Evolutionary conservation across 345 rosid genomes (phyloP).

Genomic region (Rhizophora mangle): DNA sequence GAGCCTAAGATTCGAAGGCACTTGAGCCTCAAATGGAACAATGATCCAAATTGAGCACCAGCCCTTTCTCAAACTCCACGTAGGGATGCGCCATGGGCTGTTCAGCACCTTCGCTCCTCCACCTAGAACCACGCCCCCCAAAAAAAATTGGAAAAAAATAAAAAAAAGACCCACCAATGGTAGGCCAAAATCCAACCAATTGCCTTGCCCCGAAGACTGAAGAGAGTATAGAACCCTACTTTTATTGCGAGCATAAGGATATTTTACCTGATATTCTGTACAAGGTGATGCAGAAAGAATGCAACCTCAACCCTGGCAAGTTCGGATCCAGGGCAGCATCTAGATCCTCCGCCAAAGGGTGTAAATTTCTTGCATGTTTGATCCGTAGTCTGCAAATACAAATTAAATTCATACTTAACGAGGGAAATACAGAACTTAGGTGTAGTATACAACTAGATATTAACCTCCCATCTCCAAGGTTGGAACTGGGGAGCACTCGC

Average conservation of each 20-base stretch:
- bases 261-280: conserved; percentile 47
- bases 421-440: too few species aligned
- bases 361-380: conserved; percentile 51
- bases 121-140: conserved; percentile 18
- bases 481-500: conserved; percentile 41
- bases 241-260: too few species aligned
- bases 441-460: neutral
- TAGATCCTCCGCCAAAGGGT: conserved; percentile 61
- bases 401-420: neutral
- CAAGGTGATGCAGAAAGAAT: conserved; percentile 59
- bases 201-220: too few species aligned
- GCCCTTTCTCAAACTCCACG: conserved; percentile 45
- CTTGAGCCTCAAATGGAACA: conserved; percentile 6
- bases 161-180: neutral
- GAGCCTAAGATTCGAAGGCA: neutral
- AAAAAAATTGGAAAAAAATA: neutral
- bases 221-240: too few species aligned
- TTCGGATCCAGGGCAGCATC: conserved; percentile 63
- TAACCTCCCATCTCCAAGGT: conserved; percentile 71
- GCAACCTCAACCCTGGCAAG: conserved; percentile 62
- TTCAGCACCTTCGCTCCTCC: conserved; percentile 39
- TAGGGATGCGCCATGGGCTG: conserved; percentile 47
- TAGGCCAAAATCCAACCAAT: too few species aligned
- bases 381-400: conserved; percentile 33
- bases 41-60: conserved; percentile 33